phyloP scores from a whole-genome alignment of 352 stramenopile species.

The Phytophthora nicotianae region DNA sequence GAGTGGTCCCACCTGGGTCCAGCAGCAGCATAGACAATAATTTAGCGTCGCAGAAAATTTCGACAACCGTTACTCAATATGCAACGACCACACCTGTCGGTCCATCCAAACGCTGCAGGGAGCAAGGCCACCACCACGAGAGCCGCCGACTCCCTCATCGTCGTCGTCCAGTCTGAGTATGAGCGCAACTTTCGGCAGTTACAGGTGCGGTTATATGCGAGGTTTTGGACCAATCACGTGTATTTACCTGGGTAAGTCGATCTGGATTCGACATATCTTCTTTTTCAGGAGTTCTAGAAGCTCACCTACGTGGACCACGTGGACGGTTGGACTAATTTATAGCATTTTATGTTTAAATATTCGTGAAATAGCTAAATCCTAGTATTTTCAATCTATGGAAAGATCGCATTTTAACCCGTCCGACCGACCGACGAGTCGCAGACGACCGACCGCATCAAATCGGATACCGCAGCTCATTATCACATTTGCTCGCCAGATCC shows the following conservation, averaged over 20 bases:
- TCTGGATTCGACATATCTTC: neutral
- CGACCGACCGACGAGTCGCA: conserved; percentile 13
- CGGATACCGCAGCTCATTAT: conserved; percentile 17
- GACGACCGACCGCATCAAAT: conserved; percentile 20
- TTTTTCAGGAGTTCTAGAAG: conserved; percentile 34
- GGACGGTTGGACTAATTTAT: neutral
- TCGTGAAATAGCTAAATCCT: neutral
- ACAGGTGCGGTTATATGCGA: neutral
- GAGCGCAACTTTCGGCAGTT: conserved; percentile 3
- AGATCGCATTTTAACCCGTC: conserved; percentile 26
- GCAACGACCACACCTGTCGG: conserved; percentile 42
- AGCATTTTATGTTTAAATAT: neutral
- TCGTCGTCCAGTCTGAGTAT: conserved; percentile 15
- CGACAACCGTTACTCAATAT: neutral
- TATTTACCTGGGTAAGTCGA: conserved; percentile 5
- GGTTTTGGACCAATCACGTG: conserved; percentile 13
- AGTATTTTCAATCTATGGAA: conserved; percentile 26
- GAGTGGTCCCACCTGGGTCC: conserved; percentile 72
- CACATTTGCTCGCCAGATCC: conserved; percentile 21
- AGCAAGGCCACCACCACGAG: conserved; percentile 20
- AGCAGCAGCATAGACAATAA: conserved; percentile 1
- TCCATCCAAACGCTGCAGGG: conserved; percentile 50
- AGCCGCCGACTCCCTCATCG: conserved; percentile 23
- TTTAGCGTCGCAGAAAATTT: neutral
- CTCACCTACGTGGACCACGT: conserved; percentile 21